Evolutionary conservation across 2,329 filamentous ascomycete genomes (phyloP).

Genomic region (Lasiodiplodia hormozganensis): DNA sequence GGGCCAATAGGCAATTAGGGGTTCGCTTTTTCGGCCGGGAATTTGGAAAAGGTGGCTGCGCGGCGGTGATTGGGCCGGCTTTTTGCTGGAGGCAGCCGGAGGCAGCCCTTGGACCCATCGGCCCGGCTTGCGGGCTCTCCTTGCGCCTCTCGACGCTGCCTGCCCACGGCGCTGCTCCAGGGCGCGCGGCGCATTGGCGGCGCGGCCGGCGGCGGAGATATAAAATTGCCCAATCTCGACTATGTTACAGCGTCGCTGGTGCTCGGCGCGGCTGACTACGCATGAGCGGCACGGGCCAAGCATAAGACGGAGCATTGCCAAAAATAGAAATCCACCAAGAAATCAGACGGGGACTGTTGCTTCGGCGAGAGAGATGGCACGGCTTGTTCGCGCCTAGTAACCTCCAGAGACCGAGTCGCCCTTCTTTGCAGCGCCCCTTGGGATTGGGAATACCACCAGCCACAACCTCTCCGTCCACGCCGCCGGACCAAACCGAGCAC

Average conservation of each 20-base stretch:
- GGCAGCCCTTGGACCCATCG: neutral
- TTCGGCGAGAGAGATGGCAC: conserved; percentile 26
- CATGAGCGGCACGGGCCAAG: conserved; percentile 24
- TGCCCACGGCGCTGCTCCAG: neutral
- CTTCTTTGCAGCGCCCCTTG: conserved; percentile 1
- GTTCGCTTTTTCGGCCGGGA: neutral
- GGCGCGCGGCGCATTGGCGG: neutral
- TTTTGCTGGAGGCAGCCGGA: too few relatives aligned
- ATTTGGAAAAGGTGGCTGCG: neutral
- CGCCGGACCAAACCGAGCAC: conserved; percentile 12
- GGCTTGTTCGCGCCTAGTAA: conserved; percentile 16
- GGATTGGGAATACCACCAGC: neutral
- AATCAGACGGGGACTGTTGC: conserved; percentile 27
- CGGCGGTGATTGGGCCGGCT: neutral
- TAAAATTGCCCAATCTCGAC: conserved; percentile 27
- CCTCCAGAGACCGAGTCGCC: neutral
- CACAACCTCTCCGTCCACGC: neutral
- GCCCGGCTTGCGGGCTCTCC: neutral
- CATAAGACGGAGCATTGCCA: conserved; percentile 29
- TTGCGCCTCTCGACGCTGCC: neutral
- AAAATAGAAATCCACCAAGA: conserved; percentile 29
- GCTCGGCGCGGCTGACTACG: conserved; percentile 26
- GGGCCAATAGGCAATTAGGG: neutral
- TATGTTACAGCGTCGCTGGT: conserved; percentile 9
- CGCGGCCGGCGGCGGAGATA: neutral